Percentiles rank a stretch among this genome's conserved stretches.
These are phyloP conservation scores for Tillandsia fasciculata DNA, from an alignment of 176 grass and related monocot species.

Conservation along the genomic window DNA sequence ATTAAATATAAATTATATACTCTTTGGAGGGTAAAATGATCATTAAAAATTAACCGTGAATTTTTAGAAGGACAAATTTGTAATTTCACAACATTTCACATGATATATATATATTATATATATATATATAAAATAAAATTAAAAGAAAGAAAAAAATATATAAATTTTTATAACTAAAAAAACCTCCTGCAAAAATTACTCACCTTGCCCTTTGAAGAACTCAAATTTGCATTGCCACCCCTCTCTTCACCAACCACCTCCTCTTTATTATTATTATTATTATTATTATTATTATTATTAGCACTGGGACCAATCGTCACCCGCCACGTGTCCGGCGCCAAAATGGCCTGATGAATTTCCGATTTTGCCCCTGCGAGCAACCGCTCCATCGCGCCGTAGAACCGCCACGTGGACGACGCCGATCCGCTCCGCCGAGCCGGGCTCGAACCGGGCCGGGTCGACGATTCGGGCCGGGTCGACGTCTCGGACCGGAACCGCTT, in stretches of 20 bases:
- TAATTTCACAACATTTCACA: too few species aligned
- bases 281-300: slow-evolving; percentile 30
- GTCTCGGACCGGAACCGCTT: slow-evolving; percentile 79
- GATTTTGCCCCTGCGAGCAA: slow-evolving; percentile 45
- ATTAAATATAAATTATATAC: too few species aligned
- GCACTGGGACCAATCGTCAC: slow-evolving; percentile 33
- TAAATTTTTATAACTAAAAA: slow-evolving; percentile 21
- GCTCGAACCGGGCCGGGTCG: slow-evolving; percentile 15
- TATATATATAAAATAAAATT: too few species aligned
- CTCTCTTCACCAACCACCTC: slow-evolving; percentile 12
- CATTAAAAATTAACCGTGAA: too few species aligned
- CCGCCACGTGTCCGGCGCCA: slow-evolving; percentile 30
- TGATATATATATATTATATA: too few species aligned
- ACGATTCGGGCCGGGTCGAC: too few species aligned
- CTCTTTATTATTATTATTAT: slow-evolving; percentile 14
- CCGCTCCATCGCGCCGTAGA: slow-evolving; percentile 68
- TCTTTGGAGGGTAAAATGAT: too few species aligned
- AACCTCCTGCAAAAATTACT: slow-evolving; percentile 8
- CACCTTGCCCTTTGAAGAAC: slow-evolving; percentile 42
- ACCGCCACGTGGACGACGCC: slow-evolving; percentile 52
- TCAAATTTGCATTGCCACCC: slow-evolving; percentile 21
- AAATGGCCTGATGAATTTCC: slow-evolving; percentile 4
- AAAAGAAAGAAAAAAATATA: too few species aligned
- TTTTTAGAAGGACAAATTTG: too few species aligned
- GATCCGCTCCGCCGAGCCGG: slow-evolving; percentile 9